A percentile compares a stretch with the other conserved stretches of the same genome.
Conservation (phyloP, 1,284 basidiomycete genomes). For the Ceratobasidium papillatum region DNA sequence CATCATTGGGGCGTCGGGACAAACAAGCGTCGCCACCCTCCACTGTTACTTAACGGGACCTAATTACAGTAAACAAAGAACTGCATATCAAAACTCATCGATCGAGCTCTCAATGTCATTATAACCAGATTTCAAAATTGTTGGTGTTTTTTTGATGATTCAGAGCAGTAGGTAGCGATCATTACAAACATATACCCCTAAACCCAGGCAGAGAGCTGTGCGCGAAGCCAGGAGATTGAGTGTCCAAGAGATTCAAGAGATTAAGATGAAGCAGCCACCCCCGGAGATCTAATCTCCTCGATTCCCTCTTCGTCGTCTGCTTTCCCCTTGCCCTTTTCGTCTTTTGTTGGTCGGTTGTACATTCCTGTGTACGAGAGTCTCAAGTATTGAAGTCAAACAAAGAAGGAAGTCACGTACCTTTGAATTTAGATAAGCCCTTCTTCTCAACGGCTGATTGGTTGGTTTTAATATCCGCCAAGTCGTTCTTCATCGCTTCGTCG, state of each 20-base stretch:
- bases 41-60: neutral
- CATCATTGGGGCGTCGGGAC: neutral
- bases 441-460: slow-evolving; percentile 72
- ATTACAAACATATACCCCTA: neutral
- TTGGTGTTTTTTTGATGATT: neutral
- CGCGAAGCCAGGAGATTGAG: neutral
- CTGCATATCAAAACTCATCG: neutral
- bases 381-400: neutral
- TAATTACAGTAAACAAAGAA: neutral
- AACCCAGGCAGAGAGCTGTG: neutral
- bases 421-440: slow-evolving; percentile 72
- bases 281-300: slow-evolving; percentile 33
- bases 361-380: neutral
- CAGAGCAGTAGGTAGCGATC: neutral
- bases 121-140: neutral
- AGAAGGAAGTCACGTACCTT: slow-evolving; percentile 58
- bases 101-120: neutral
- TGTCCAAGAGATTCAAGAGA: neutral
- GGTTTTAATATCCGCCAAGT: slow-evolving; percentile 65
- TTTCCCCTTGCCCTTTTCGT: slow-evolving; percentile 18
- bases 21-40: neutral
- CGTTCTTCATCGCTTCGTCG: slow-evolving; percentile 67
- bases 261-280: slow-evolving; percentile 27
- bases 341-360: slow-evolving; percentile 26
- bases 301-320: slow-evolving; percentile 18